These are phyloP conservation scores for Cardiospermum halicacabum DNA, from an alignment of 345 rosid genomes.

Conservation along the genomic window DNA sequence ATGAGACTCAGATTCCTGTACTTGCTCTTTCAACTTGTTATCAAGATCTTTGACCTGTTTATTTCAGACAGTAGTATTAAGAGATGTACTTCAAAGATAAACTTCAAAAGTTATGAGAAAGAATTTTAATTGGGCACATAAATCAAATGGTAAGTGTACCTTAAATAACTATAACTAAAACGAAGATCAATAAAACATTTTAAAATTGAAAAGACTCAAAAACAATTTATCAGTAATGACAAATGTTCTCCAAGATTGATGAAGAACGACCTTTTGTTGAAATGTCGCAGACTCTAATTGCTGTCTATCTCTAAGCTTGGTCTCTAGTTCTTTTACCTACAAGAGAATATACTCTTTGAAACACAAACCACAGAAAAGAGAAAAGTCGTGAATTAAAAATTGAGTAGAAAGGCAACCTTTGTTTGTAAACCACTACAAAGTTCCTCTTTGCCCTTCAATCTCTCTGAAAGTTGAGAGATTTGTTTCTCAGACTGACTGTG, in stretches of 20 bases:
- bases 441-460: constrained; percentile 69
- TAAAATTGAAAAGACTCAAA: constrained; percentile 6
- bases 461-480: constrained; percentile 55
- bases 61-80: neutral
- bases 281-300: constrained; percentile 46
- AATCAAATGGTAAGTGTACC: neutral
- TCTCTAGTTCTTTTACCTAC: constrained; percentile 75
- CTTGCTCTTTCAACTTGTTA: constrained; percentile 57
- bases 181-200: neutral
- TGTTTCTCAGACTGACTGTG: constrained; percentile 60
- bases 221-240: no score
- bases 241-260: neutral
- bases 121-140: neutral
- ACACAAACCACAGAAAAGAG: constrained; percentile 7
- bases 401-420: constrained; percentile 43
- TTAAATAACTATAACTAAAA: neutral
- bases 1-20: constrained; percentile 44
- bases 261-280: constrained; percentile 56
- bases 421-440: constrained; percentile 55
- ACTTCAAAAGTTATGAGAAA: neutral
- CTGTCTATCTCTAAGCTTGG: constrained; percentile 55
- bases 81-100: neutral
- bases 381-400: constrained; percentile 1
- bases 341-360: constrained; percentile 15
- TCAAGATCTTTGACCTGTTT: constrained; percentile 72